These are phyloP conservation scores for Paecilomyces formosus DNA, from an alignment of 2,329 filamentous ascomycete species.

Conservation along the genomic window DNA sequence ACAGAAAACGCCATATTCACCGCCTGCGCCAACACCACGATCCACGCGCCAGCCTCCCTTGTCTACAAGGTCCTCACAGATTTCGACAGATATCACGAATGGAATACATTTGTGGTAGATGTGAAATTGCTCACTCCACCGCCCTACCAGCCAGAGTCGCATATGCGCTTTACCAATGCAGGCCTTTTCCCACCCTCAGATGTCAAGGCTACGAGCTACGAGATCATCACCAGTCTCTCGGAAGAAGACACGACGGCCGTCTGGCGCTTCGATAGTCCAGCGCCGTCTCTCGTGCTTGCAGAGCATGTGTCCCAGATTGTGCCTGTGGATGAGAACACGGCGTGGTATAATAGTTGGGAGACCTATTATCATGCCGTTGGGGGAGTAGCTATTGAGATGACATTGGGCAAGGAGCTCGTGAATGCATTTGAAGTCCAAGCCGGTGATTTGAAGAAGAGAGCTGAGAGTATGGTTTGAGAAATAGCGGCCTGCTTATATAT, in stretches of 20 bases:
- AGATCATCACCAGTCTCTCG: constrained; percentile 1
- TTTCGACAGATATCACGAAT: constrained; percentile 1
- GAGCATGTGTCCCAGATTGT: constrained; percentile 2
- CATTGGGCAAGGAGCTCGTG: background rate
- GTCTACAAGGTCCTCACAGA: constrained; percentile 1
- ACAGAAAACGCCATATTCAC: constrained; percentile 1
- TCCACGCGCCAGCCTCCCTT: background rate
- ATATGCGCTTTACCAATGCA: constrained; percentile 1
- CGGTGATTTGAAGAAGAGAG: constrained; percentile 1
- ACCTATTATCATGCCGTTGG: background rate
- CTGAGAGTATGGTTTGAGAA: background rate
- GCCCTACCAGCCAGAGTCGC: background rate
- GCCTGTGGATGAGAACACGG: background rate
- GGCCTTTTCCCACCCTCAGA: background rate
- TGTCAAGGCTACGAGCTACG: constrained; percentile 1
- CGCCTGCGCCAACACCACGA: background rate
- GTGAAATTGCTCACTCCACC: constrained; percentile 1
- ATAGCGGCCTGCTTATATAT: background rate
- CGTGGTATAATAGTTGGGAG: constrained; percentile 2
- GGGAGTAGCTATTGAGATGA: background rate
- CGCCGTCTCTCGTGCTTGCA: background rate
- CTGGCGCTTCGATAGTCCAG: background rate
- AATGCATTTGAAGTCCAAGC: constrained; percentile 1
- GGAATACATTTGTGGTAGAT: constrained; percentile 1
- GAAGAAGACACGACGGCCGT: background rate